Conservation (phyloP, 345 rosid genomes). For the Passiflora organensis region DNA sequence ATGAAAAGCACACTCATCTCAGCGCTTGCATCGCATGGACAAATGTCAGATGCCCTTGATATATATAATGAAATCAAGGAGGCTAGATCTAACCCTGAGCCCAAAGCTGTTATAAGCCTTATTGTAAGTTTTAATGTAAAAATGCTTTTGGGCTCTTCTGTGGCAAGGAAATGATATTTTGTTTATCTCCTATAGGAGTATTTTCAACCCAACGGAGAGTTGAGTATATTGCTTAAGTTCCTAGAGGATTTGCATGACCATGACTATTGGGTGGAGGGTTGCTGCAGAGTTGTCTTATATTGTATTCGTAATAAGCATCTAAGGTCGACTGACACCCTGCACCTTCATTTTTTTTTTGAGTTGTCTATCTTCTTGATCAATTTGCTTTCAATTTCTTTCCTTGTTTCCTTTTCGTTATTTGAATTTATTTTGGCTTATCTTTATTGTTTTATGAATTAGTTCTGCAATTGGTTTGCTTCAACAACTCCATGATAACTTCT, state of each 20-base stretch:
- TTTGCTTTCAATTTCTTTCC: neutral
- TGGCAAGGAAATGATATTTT: neutral
- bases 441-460: conserved; percentile 26
- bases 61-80: conserved; percentile 62
- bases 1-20: conserved; percentile 57
- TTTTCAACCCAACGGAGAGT: conserved; percentile 39
- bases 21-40: conserved; percentile 65
- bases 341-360: neutral
- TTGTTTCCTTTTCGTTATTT: neutral
- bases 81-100: conserved; percentile 41
- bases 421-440: neutral
- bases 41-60: conserved; percentile 55
- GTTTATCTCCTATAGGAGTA: conserved; percentile 40
- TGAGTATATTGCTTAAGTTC: conserved; percentile 42
- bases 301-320: conserved; percentile 48
- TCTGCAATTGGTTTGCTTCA: conserved; percentile 55
- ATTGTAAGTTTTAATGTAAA: conserved; percentile 48
- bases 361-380: neutral
- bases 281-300: conserved; percentile 50
- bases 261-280: conserved; percentile 56
- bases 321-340: conserved; percentile 33
- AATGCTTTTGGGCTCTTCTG: neutral
- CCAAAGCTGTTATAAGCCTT: conserved; percentile 57
- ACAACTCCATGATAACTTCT: conserved; percentile 37
- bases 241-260: conserved; percentile 52